Evolutionary conservation across 2,329 filamentous ascomycete genomes (phyloP), one percentile per base, ranked within the genome.

Genomic region (Talaromyces amestolkiae): DNA sequence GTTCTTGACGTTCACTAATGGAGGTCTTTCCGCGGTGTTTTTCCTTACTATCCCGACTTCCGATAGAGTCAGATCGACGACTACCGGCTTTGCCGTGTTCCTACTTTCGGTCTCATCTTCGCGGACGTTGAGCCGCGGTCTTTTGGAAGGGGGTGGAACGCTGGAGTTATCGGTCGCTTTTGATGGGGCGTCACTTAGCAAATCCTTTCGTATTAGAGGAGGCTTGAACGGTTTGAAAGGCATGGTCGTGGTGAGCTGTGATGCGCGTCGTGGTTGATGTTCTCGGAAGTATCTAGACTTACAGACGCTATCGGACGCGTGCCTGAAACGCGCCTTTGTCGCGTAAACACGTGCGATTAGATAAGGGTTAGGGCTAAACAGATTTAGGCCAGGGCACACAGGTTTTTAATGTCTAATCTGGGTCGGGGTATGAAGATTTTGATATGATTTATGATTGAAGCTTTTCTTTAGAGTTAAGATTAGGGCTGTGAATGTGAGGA

Each of bases 161-260:
- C 49, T 60, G 27, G 17, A 47, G 58, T 33, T 31, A 45, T 60
- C 60, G 4, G 24, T 56, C 24, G 15, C 63, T 43, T 49, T 8
- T 66, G 7, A 15, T 54, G 49, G 3, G 68, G 51, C 8, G 58
- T 15, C 19, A 65, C 39, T 33, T 53, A 27, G 8, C 72, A 66
- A 24, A 59, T 54, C 41, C 43, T 78, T 80, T 70, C 74, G 77
- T 59, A 81, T 77, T 33, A 78, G 75, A 69, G 79, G 78, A 58
- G 80, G 77, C 49, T 77, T 79, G 64, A 82, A 82, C 6, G 80
- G 80, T 69, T 81, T 82, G 65, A 79, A 80, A 63, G 78, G 75
- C 78, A 81, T 81, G 66, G 62, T 64, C 61, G 39, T 3, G 27
- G 9, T 3, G 19, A 49, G 37, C 33, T 9, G 37, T 10, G 10